Evolutionary conservation across 176 grass and related monocot species (phyloP).

Genomic region (Ensete ventricosum): DNA sequence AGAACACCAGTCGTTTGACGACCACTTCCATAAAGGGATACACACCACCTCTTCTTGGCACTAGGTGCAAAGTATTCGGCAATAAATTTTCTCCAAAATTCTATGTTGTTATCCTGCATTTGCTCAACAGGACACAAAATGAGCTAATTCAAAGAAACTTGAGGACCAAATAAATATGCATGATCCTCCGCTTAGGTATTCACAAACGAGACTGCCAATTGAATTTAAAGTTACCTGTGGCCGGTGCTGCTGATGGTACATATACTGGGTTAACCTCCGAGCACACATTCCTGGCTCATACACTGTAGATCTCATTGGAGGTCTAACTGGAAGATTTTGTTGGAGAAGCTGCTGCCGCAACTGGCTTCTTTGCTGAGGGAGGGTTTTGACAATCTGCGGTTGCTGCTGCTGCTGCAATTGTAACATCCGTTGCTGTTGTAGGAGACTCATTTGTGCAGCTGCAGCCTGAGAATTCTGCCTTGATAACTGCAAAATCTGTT

Average conservation of each 20-base stretch:
- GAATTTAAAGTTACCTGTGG: slow-evolving; percentile 43
- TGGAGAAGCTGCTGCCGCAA: slow-evolving; percentile 61
- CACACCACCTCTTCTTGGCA: slow-evolving; percentile 98
- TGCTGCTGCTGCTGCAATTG: slow-evolving; percentile 64
- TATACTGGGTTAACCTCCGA: slow-evolving; percentile 88
- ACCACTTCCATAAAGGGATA: slow-evolving; percentile 88
- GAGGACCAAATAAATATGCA: not conserved
- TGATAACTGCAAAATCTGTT: slow-evolving; percentile 56
- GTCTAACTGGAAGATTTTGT: slow-evolving; percentile 51
- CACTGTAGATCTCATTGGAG: slow-evolving; percentile 28
- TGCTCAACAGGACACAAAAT: not conserved
- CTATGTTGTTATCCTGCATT: slow-evolving; percentile 89
- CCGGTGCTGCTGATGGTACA: slow-evolving; percentile 95
- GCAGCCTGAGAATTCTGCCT: slow-evolving; percentile 75
- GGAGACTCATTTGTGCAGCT: slow-evolving; percentile 52
- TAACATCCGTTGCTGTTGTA: slow-evolving; percentile 65
- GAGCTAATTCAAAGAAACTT: not conserved
- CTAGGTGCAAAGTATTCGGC: slow-evolving; percentile 85
- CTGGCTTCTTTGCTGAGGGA: slow-evolving; percentile 38
- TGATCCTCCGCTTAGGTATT: not conserved
- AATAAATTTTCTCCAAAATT: slow-evolving; percentile 97
- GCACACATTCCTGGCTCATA: slow-evolving; percentile 95
- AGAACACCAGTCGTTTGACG: slow-evolving; percentile 99
- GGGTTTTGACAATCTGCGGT: slow-evolving; percentile 50
- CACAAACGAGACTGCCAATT: not conserved